These are phyloP conservation scores for Erucastrum elatum DNA, from an alignment of 345 rosid genomes.

Conservation along the genomic window DNA sequence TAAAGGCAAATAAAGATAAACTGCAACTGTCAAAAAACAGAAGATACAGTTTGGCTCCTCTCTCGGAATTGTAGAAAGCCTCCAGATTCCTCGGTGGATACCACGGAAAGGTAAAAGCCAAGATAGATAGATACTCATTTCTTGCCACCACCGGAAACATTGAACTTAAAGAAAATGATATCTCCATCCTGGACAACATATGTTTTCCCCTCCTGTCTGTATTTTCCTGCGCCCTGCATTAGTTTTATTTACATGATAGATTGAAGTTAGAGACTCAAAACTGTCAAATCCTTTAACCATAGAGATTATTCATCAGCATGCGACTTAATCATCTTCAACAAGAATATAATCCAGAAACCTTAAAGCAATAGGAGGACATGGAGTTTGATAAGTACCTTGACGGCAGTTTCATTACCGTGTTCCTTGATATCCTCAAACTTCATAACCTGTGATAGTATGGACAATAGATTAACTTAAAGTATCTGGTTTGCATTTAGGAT, in stretches of 20 bases:
- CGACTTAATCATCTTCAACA: background rate
- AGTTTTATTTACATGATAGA: background rate
- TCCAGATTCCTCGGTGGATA: conserved; percentile 23
- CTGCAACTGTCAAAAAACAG: conserved; percentile 21
- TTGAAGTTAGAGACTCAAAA: background rate
- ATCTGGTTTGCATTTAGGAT: too few relatives aligned
- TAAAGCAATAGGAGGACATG: background rate
- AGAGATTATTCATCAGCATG: too few relatives aligned
- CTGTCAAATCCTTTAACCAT: background rate
- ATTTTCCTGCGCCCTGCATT: conserved; percentile 87
- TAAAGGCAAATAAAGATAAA: background rate
- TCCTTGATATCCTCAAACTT: conserved; percentile 95
- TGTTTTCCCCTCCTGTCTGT: conserved; percentile 92
- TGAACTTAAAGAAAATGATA: conserved; percentile 93
- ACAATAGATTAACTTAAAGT: background rate
- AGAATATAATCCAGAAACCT: too few relatives aligned
- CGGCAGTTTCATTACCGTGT: conserved; percentile 82
- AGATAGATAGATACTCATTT: conserved; percentile 50
- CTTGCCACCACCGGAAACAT: conserved; percentile 96
- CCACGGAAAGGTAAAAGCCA: conserved; percentile 8
- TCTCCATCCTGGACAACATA: conserved; percentile 95
- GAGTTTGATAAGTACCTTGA: conserved; percentile 57
- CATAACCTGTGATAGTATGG: conserved; percentile 64
- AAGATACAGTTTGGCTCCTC: conserved; percentile 27
- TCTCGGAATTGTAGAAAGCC: conserved; percentile 23